Conservation (phyloP, 2,329 filamentous ascomycete genomes). For the Cordyceps farinosa region DNA sequence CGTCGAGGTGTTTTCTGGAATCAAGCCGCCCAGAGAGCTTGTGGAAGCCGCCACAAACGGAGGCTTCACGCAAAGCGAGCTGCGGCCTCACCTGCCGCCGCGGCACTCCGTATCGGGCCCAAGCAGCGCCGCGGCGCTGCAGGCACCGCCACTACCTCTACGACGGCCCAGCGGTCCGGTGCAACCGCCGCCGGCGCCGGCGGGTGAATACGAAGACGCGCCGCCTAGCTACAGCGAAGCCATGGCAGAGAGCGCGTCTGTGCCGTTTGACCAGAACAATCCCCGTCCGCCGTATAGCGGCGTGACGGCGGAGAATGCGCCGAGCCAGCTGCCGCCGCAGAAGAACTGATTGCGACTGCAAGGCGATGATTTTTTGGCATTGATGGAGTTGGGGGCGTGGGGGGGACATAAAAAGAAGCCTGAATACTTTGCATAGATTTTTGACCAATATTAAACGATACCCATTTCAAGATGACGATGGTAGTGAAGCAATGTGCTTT, state of each 20-base stretch:
- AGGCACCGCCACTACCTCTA: constrained; percentile 24
- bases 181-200: constrained; percentile 55
- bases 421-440: constrained; percentile 4
- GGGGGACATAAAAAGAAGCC: neutral
- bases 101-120: constrained; percentile 17
- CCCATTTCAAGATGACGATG: neutral
- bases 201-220: constrained; percentile 65
- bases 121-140: constrained; percentile 19
- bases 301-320: constrained; percentile 58
- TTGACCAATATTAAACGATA: constrained; percentile 11
- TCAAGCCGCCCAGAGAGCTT: constrained; percentile 73
- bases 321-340: constrained; percentile 45
- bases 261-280: constrained; percentile 60
- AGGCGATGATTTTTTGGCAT: neutral
- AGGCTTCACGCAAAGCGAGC: constrained; percentile 33
- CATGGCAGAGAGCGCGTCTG: constrained; percentile 69
- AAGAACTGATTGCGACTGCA: constrained; percentile 32
- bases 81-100: constrained; percentile 27
- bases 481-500: neutral
- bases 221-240: constrained; percentile 94
- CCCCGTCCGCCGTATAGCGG: constrained; percentile 66
- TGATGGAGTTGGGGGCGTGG: neutral
- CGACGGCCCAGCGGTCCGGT: constrained; percentile 44
- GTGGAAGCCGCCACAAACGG: constrained; percentile 53
- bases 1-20: constrained; percentile 81